Conservation (phyloP, 352 stramenopile species). For the Globisporangium viniferum region DNA sequence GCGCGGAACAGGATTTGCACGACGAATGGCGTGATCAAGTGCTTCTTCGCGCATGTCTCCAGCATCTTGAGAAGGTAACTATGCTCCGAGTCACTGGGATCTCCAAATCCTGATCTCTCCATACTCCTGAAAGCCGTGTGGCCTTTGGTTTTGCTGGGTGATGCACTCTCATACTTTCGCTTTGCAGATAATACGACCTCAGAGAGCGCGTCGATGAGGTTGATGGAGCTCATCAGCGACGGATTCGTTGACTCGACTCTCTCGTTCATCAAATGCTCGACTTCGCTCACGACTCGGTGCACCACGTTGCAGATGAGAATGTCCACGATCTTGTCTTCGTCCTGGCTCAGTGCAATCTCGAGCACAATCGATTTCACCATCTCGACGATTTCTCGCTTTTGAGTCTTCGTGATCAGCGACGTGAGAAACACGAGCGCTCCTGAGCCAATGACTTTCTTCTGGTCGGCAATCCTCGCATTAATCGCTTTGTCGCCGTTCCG, state of each 20-base stretch:
- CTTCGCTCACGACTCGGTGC: slow-evolving; percentile 38
- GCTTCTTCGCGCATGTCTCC: background rate
- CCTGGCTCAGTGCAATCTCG: slow-evolving; percentile 36
- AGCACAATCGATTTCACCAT: slow-evolving; percentile 52
- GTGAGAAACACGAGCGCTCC: slow-evolving; percentile 52
- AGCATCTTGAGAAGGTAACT: slow-evolving; percentile 11
- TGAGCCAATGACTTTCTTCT: slow-evolving; percentile 45
- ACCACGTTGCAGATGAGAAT: slow-evolving; percentile 64
- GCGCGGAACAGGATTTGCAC: slow-evolving; percentile 13
- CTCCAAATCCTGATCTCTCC: background rate
- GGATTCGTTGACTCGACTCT: background rate
- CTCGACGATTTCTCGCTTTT: slow-evolving; percentile 36
- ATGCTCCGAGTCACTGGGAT: background rate
- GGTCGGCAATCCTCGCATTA: slow-evolving; percentile 36
- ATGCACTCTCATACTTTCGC: background rate
- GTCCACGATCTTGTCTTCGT: slow-evolving; percentile 46
- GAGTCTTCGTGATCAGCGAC: slow-evolving; percentile 33
- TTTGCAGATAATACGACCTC: slow-evolving; percentile 6
- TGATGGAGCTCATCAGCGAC: slow-evolving; percentile 17
- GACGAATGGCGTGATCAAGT: slow-evolving; percentile 6
- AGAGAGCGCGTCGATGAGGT: slow-evolving; percentile 10
- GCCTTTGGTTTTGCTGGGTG: background rate
- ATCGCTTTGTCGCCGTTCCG: slow-evolving; percentile 17
- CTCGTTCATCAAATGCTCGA: slow-evolving; percentile 19
- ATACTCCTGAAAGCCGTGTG: too few relatives aligned